Base-by-base conservation (phyloP, 164 flowering plant species). In the Annona squamosa region DNA sequence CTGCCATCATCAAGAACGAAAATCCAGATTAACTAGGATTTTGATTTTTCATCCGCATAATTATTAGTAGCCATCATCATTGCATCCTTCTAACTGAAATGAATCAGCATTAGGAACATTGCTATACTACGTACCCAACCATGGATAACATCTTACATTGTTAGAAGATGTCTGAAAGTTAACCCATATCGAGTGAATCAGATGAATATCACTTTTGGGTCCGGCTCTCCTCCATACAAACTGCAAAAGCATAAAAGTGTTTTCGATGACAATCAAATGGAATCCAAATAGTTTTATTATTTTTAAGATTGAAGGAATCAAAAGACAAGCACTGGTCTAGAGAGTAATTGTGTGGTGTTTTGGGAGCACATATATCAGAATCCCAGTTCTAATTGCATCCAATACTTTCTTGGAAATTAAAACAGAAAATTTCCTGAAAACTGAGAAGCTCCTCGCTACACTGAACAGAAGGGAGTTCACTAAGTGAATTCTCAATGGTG, bases 171-270 rank as follows among this genome's bases (percentile, higher is more conserved):
- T 92, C 85, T 94, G 99, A 81, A 94, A 92, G 83, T 94, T 94
- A 44, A 87, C 95, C 99, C 99, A 94, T 37, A 94, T 93, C 63
- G 99, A 94, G 77, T 94, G 99, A 72, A 94, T 81, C 46, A 92
- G 79, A 81, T 87, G 86, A 70, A 63, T 6, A 3, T 82, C 80
- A 76, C 82, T 81, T 63, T 81, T 83, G n/a, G 86, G 82, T n/a
- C 99, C 99, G 68, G 95, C 91, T 71, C 84, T 82, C 75, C 82
- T 87, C 99, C 97, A 94, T 46, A 94, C 48, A 79, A 90, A 92
- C 97, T 93, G 85, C 80, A 82, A 72, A 26, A 37, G 37, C 67
- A 77, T 2, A 48, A 71, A 70, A 73, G 46, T 48, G 67, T 75
- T 37, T 59, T 1, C 59, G 7, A 16, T 52, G 9, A 52, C 59